Percentiles rank a stretch among this genome's conserved stretches.
Conservation (phyloP, 1,284 basidiomycete species). For the Pseudozyma sp. region DNA sequence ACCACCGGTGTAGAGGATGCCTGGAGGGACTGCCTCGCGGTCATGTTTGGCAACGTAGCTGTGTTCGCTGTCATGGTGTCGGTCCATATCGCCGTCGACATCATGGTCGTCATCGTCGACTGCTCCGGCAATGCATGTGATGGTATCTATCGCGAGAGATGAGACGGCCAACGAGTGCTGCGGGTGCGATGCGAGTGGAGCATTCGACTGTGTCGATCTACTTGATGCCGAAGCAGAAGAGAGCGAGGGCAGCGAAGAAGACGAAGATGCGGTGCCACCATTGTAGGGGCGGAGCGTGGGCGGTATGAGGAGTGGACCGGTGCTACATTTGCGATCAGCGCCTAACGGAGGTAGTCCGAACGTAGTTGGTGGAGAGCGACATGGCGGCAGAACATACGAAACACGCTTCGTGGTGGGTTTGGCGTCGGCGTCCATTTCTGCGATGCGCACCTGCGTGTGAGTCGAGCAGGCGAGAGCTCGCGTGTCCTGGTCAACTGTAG, state of each 20-base stretch:
- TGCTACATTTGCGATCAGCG: slow-evolving; percentile 30
- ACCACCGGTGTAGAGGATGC: slow-evolving; percentile 92
- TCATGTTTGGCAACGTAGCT: not conserved
- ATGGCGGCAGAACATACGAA: slow-evolving; percentile 56
- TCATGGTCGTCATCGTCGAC: slow-evolving; percentile 9
- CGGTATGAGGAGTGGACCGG: slow-evolving; percentile 39
- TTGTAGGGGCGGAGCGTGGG: slow-evolving; percentile 2
- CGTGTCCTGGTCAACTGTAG: no score
- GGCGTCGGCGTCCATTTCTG: slow-evolving; percentile 25
- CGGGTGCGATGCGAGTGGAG: slow-evolving; percentile 37
- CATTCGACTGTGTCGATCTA: slow-evolving; percentile 23
- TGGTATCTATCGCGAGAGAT: slow-evolving; percentile 60
- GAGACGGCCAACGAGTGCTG: slow-evolving; percentile 64
- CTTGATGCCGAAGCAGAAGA: slow-evolving; percentile 11
- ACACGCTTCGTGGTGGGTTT: slow-evolving; percentile 45
- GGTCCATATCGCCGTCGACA: not conserved
- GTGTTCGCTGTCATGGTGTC: slow-evolving; percentile 1
- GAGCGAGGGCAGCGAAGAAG: slow-evolving; percentile 11
- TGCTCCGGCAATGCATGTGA: slow-evolving; percentile 42
- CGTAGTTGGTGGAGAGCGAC: slow-evolving; percentile 36
- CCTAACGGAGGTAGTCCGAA: slow-evolving; percentile 51
- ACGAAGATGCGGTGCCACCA: slow-evolving; percentile 11
- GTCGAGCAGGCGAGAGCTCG: not conserved
- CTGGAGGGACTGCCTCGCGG: slow-evolving; percentile 74
- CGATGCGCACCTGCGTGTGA: slow-evolving; percentile 15